Evolutionary conservation across 441 rosid genomes (phyloP), one percentile per base, ranked within the genome.

Genomic region (Sinapis alba): DNA sequence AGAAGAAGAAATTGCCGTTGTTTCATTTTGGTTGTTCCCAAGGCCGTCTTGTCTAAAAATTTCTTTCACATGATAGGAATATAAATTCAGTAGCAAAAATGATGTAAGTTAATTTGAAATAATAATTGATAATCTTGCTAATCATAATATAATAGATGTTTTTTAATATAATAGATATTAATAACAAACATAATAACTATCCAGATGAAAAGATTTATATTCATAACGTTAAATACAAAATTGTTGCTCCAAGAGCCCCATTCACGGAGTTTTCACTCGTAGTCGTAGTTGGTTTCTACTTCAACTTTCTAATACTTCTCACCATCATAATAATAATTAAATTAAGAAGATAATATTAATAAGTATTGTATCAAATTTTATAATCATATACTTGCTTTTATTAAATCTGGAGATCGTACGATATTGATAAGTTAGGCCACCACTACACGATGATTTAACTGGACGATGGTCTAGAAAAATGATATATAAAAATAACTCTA

Each of bases 341-440:
- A 12, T 45, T 7, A 75, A 26, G 51, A 53, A 53, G 65, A 76
- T 76, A 76, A 76, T 7, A 43, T 69, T 41, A 6, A 56, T 10
- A 63, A 76, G 13, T 56, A 11, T 5, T 5, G 41, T 26, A 56
- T 28, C 23, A 54, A 56, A 5, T 69, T 41, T 54, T 28, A 69
- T 56, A 69, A 63, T 28, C 36, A 73, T 10, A 73, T 21, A 64
- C 30, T 76, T 64, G 80, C 18, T 57, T 16, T 30, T 76, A 61
- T 45, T 2, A 28, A 76, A 70, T 8, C 53, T 12, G 27, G 75
- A 20, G 75, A 69, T 69, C 12, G 61, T 76, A 76, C 75, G 30
- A 64, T 64, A 21, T 12, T 13, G 80, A 76, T 70, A 70, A 57
- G 80, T 70, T 76, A 76, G 75, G 80, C 66, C 80, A 76, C 67